Evolutionary conservation across 805 yeast genomes (phyloP).

Genomic region (Candida sphagnicola): DNA sequence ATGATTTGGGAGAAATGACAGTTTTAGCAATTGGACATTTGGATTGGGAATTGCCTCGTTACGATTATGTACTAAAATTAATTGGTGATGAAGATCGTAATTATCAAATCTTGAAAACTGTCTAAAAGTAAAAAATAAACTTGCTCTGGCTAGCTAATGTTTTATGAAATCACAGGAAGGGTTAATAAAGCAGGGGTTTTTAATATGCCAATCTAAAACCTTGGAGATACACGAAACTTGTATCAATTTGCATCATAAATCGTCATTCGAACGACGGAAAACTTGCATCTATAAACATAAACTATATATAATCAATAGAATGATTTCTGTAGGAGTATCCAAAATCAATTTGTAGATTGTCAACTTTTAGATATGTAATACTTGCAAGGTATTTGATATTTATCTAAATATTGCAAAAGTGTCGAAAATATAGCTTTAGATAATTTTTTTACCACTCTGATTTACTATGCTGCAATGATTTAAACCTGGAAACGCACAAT

Average conservation of each 20-base stretch:
- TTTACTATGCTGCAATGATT: too few species aligned
- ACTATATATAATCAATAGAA: slow-evolving; percentile 1
- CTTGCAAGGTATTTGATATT: too few species aligned
- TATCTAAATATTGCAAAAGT: too few species aligned
- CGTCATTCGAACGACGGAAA: neutral
- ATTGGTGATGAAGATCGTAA: slow-evolving; percentile 25
- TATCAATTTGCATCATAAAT: neutral
- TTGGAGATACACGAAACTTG: neutral
- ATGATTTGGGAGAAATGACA: slow-evolving; percentile 44
- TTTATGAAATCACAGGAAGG: neutral
- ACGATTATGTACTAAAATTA: slow-evolving; percentile 44
- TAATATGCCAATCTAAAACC: neutral
- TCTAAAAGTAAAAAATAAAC: neutral
- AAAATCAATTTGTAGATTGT: neutral
- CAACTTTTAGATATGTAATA: too few species aligned
- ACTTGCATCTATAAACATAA: neutral
- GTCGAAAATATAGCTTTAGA: too few species aligned
- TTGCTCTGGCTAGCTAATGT: neutral
- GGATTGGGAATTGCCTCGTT: slow-evolving; percentile 70
- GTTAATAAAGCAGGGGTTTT: neutral
- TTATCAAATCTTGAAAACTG: slow-evolving; percentile 12
- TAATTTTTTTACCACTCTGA: too few species aligned
- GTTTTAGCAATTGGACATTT: slow-evolving; percentile 81
- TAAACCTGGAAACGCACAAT: too few species aligned
- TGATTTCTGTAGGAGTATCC: neutral